phyloP scores from a whole-genome alignment of 2,329 filamentous ascomycete species.

The Metarhizium anisopliae region DNA sequence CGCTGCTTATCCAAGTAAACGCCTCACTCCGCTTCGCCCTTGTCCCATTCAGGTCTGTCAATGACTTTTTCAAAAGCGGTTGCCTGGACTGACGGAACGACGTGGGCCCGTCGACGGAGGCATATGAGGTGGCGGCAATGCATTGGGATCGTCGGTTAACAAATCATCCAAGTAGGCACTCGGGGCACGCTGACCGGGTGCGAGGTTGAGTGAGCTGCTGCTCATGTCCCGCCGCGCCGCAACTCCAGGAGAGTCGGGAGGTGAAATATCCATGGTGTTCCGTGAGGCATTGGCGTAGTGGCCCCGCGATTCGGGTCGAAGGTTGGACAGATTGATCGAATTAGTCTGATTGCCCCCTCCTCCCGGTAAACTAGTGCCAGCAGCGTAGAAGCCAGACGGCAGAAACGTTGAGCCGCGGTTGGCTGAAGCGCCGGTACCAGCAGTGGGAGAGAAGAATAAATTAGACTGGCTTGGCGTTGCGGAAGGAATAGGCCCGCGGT shows the following conservation, averaged over 20 bases:
- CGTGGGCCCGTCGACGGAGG: conserved; percentile 14
- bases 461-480: conserved; percentile 55
- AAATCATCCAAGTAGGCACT: conserved; percentile 87
- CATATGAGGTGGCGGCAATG: conserved; percentile 37
- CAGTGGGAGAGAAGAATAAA: conserved; percentile 92
- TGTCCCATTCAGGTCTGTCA: neutral
- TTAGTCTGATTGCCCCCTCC: conserved; percentile 37
- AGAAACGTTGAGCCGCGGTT: conserved; percentile 72
- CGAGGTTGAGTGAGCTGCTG: conserved; percentile 53
- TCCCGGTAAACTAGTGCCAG: conserved; percentile 45
- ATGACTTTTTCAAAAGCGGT: conserved; percentile 15
- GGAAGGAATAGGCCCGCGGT: conserved; percentile 43
- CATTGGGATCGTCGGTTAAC: conserved; percentile 62
- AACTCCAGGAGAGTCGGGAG: conserved; percentile 56
- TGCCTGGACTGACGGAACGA: conserved; percentile 13
- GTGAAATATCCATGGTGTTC: conserved; percentile 39
- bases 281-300: conserved; percentile 32
- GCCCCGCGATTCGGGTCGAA: conserved; percentile 49
- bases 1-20: conserved; percentile 1
- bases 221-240: conserved; percentile 42
- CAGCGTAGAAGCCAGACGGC: conserved; percentile 84
- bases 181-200: conserved; percentile 62
- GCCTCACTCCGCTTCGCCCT: neutral
- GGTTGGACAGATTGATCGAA: conserved; percentile 52
- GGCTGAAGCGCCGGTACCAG: conserved; percentile 48